Conservation (phyloP, 2,329 filamentous ascomycete genomes). For the Byssoonygena ceratinophila region DNA sequence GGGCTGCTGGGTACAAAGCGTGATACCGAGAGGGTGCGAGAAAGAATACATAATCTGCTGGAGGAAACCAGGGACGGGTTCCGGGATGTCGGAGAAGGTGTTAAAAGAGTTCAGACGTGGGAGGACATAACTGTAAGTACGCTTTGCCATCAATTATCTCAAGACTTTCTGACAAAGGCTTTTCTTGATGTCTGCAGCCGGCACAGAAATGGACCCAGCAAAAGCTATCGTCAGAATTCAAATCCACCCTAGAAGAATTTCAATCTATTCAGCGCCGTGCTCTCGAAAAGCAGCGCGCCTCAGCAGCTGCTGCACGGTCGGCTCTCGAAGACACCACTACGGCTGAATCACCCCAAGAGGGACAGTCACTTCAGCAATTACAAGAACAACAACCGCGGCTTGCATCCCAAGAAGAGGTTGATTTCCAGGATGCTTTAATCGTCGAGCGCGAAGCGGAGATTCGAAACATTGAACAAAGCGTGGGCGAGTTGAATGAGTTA, state of each 20-base stretch:
- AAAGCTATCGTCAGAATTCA: slow-evolving; percentile 89
- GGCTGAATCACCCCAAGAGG: slow-evolving; percentile 28
- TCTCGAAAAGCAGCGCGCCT: slow-evolving; percentile 84
- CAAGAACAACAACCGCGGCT: slow-evolving; percentile 68
- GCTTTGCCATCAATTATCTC: neutral
- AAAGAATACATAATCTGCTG: slow-evolving; percentile 76
- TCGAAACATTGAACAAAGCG: slow-evolving; percentile 90
- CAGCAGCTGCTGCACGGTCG: slow-evolving; percentile 68
- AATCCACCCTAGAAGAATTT: slow-evolving; percentile 78
- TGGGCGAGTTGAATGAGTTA: slow-evolving; percentile 88
- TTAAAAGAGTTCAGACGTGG: slow-evolving; percentile 86
- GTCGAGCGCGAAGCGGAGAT: slow-evolving; percentile 96
- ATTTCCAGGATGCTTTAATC: slow-evolving; percentile 93
- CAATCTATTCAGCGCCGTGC: slow-evolving; percentile 82
- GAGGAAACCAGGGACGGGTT: slow-evolving; percentile 80
- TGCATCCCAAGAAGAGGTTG: slow-evolving; percentile 85
- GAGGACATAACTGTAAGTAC: slow-evolving; percentile 63
- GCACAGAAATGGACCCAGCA: slow-evolving; percentile 94
- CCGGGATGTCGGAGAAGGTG: slow-evolving; percentile 81
- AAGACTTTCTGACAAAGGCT: neutral
- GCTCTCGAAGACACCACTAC: slow-evolving; percentile 54
- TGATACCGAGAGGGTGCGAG: slow-evolving; percentile 80
- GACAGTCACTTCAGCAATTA: slow-evolving; percentile 58
- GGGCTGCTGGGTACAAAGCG: slow-evolving; percentile 77
- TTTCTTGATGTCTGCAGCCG: slow-evolving; percentile 46